Base-by-base conservation (phyloP, 2,329 filamentous ascomycete genomes). In the Alternaria gaisen region DNA sequence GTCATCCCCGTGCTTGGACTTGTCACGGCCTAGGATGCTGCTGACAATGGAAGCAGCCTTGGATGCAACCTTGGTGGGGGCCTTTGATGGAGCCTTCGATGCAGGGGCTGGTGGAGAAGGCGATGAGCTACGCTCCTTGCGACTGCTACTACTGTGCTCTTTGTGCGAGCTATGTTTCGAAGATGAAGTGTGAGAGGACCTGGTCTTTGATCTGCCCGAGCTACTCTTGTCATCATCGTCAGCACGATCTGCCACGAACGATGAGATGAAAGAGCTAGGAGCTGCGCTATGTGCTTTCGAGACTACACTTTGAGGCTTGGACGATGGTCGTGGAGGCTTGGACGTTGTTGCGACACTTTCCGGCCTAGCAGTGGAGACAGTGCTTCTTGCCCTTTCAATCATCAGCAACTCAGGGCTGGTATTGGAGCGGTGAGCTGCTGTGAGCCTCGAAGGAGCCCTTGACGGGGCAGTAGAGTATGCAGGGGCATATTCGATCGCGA, bases 201-300 rank as follows among this genome's bases (percentile, higher is more conserved):
- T 75, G 46, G 76, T 70, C 52, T 74, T 77, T 16, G 75, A 76
- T 56, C 65, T 72, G 62, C 70, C 75, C 8, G 75, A 75, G 59
- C 73, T 73, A 40, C 64, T 69, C 56, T 72, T 68, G 14, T 69
- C 65, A 9, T 64, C 61, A 16, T 70, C 65, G 8, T 64, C 61
- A 14, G 69, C 61, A 50, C 74, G 67, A 44, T 79, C 76, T 20
- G 76, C 68, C 18, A 77, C 73, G 56, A 78, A 79, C 10, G 76
- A 77, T 4, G 77, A 78, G 44, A 78, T 79, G 40, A 79, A 67
- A 22, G 74, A 71, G 61, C 76, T 77, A 5, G 76, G 72, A 60
- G 54, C 58, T 24, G 56, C 56, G 38, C 60, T 58, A 22, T 42
- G 48, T 24, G 60, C 51, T 40, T 55, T 60, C 11, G 58, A 53